A percentile compares a stretch with the other conserved stretches of the same genome.
These are phyloP conservation scores for Rhodotorula sphaerocarpa DNA, from an alignment of 768 basidiomycete genomes.

Conservation along the genomic window DNA sequence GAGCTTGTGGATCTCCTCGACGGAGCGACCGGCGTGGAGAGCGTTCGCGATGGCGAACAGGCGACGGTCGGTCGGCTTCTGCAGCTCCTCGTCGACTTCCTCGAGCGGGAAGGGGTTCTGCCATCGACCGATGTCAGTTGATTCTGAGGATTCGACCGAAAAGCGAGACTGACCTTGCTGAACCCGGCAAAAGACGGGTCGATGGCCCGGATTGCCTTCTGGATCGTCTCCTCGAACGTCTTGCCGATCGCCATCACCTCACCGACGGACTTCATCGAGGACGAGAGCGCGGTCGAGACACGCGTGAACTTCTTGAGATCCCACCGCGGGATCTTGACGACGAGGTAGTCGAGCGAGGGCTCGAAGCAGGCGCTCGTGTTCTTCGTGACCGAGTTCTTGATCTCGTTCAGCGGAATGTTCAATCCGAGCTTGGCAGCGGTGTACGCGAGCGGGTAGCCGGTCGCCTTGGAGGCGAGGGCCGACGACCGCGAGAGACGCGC, in stretches of 20 bases:
- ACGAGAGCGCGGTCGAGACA: conserved; percentile 80
- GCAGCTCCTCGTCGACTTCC: conserved; percentile 83
- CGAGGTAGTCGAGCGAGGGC: conserved; percentile 90
- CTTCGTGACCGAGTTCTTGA: conserved; percentile 94
- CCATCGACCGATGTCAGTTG: background rate
- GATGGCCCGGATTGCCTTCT: conserved; percentile 94
- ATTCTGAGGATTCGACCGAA: background rate
- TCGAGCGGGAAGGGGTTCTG: conserved; percentile 52
- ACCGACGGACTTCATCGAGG: conserved; percentile 97
- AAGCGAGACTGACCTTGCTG: conserved; percentile 53
- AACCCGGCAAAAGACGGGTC: conserved; percentile 93
- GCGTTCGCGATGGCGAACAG: conserved; percentile 93
- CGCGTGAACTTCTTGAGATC: conserved; percentile 96
- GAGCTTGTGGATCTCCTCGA: conserved; percentile 96
- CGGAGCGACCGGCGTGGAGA: conserved; percentile 81
- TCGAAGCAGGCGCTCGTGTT: conserved; percentile 96
- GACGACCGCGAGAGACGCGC: conserved; percentile 98
- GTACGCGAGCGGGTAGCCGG: conserved; percentile 95
- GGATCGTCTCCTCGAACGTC: conserved; percentile 96
- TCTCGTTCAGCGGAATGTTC: conserved; percentile 92
- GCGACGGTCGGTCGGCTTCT: conserved; percentile 92
- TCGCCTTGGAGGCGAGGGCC: conserved; percentile 94
- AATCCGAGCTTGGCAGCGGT: conserved; percentile 97
- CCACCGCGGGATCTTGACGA: conserved; percentile 99
- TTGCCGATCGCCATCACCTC: conserved; percentile 99